These are phyloP conservation scores for Primulina eburnea DNA, from an alignment of 257 asterid genomes.

Conservation along the genomic window DNA sequence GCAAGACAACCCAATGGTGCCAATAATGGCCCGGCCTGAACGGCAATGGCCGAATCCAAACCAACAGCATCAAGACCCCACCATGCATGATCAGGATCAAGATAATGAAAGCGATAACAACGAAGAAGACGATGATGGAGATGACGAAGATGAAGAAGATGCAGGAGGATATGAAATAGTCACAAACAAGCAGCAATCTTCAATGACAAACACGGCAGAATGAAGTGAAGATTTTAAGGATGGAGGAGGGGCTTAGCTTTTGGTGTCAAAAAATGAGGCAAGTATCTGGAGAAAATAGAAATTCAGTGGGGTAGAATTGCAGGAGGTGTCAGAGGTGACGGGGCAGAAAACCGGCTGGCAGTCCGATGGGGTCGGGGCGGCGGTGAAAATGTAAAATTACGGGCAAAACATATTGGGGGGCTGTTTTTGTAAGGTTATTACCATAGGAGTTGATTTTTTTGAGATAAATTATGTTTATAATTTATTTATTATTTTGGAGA, in stretches of 20 bases:
- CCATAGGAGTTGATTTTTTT: not conserved
- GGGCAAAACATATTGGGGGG: slow-evolving; percentile 17
- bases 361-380: slow-evolving; percentile 36
- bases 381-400: slow-evolving; percentile 27
- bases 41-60: slow-evolving; percentile 82
- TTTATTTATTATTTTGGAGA: slow-evolving; percentile 53
- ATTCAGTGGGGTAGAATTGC: slow-evolving; percentile 33
- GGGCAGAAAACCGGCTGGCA: slow-evolving; percentile 20
- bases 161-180: slow-evolving; percentile 60
- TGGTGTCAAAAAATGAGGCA: slow-evolving; percentile 28
- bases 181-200: slow-evolving; percentile 48
- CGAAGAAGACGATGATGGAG: slow-evolving; percentile 40
- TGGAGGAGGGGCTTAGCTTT: not conserved
- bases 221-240: slow-evolving; percentile 19
- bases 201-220: slow-evolving; percentile 44
- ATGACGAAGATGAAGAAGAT: slow-evolving; percentile 50
- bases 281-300: slow-evolving; percentile 22
- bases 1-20: slow-evolving; percentile 43
- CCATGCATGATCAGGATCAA: slow-evolving; percentile 36
- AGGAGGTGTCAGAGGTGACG: slow-evolving; percentile 41
- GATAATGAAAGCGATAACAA: slow-evolving; percentile 32
- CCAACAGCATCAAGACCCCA: slow-evolving; percentile 24
- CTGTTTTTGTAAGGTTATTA: slow-evolving; percentile 6
- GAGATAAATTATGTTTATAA: slow-evolving; percentile 33
- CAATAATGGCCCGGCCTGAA: slow-evolving; percentile 91